These are phyloP conservation scores for Verticillium tricorpus DNA, from an alignment of 2,329 filamentous ascomycete species.

Conservation along the genomic window DNA sequence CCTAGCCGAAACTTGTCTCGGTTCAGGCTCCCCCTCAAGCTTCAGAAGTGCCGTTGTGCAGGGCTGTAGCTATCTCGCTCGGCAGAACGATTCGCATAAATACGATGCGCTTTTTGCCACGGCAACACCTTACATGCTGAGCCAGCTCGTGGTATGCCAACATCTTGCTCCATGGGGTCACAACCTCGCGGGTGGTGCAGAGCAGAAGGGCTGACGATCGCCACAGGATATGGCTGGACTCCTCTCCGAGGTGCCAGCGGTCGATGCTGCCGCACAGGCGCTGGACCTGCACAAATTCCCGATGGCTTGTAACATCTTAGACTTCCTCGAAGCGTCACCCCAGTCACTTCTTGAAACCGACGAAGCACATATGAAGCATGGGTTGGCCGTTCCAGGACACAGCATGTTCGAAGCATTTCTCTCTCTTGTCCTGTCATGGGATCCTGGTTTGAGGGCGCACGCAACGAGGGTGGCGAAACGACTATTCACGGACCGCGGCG, in stretches of 20 bases:
- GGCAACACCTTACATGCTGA: constrained; percentile 52
- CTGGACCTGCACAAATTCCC: constrained; percentile 33
- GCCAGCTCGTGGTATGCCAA: constrained; percentile 47
- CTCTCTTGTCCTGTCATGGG: constrained; percentile 48
- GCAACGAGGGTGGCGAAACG: constrained; percentile 43
- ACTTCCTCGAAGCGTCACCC: constrained; percentile 51
- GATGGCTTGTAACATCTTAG: constrained; percentile 48
- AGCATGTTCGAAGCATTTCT: constrained; percentile 48
- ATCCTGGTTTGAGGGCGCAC: constrained; percentile 43
- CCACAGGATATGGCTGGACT: constrained; percentile 32
- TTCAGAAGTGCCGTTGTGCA: constrained; percentile 62
- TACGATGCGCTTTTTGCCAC: constrained; percentile 53
- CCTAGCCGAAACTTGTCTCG: constrained; percentile 53
- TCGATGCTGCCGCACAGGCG: constrained; percentile 29
- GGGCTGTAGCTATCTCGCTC: constrained; percentile 59
- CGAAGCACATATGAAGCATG: neutral
- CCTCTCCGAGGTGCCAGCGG: constrained; percentile 26
- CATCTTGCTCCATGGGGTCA: neutral
- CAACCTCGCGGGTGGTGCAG: constrained; percentile 6
- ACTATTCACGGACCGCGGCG: constrained; percentile 36
- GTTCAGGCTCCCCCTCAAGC: constrained; percentile 48
- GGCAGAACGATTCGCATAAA: constrained; percentile 40
- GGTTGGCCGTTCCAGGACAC: constrained; percentile 15
- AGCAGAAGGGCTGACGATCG: neutral
- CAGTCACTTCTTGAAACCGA: constrained; percentile 34